A percentile compares a stretch with the other conserved stretches of the same genome.
Evolutionary conservation across 73 alveolate genomes (phyloP).

Genomic region (Symbiodinium natans): DNA sequence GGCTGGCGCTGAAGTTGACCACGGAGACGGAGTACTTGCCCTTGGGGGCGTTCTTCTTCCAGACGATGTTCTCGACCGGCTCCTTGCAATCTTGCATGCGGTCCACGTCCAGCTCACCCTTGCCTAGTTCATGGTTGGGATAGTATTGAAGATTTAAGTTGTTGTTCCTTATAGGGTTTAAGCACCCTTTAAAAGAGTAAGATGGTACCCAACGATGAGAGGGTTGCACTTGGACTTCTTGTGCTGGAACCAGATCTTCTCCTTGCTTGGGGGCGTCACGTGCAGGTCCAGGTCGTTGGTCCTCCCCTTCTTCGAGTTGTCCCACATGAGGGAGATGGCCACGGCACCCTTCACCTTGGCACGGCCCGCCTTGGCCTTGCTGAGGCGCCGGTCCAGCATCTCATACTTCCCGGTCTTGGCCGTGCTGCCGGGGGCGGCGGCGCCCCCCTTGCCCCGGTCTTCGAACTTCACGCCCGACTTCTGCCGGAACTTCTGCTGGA

Average conservation of each 20-base stretch:
- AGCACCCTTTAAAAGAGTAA: too few relatives aligned
- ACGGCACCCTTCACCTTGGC: background rate
- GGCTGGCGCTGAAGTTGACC: constrained; percentile 2
- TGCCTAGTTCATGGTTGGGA: too few relatives aligned
- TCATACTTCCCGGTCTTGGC: constrained; percentile 15
- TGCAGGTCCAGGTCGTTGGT: constrained; percentile 15
- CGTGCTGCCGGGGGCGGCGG: constrained; percentile 3
- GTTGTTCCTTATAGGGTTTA: too few relatives aligned
- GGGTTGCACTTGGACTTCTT: background rate
- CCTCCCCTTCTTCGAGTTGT: background rate
- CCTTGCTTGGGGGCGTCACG: background rate
- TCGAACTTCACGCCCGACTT: constrained; percentile 10
- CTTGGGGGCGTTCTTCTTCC: constrained; percentile 25
- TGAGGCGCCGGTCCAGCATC: background rate
- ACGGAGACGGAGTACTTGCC: background rate
- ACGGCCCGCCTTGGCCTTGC: constrained; percentile 5
- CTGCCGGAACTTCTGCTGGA: constrained; percentile 18
- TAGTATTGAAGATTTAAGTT: too few relatives aligned
- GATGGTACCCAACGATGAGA: too few relatives aligned
- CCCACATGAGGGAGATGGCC: background rate
- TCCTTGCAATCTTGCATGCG: constrained; percentile 2
- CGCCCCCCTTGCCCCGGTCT: constrained; percentile 15
- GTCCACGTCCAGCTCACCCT: background rate
- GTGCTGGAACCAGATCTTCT: constrained; percentile 26
- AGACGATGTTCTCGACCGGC: constrained; percentile 15